phyloP scores from a whole-genome alignment of 2,329 filamentous ascomycete species.

The Fonsecaea pedrosoi region DNA sequence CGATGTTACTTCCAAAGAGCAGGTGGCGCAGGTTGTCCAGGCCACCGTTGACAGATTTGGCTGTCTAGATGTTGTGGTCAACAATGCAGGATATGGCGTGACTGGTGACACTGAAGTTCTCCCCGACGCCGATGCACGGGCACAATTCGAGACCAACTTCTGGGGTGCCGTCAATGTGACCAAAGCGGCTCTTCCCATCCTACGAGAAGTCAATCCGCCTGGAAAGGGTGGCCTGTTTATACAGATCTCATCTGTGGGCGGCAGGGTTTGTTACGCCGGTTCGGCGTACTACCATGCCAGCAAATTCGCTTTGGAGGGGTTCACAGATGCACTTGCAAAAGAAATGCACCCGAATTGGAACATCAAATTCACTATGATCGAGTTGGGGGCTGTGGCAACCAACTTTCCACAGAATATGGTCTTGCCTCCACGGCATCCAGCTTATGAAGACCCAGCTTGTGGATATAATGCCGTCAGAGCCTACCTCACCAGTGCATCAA shows the following conservation, averaged over 20 bases:
- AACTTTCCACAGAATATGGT: conserved; percentile 15
- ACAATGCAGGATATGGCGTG: conserved; percentile 37
- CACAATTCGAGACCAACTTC: conserved; percentile 60
- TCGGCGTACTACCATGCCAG: conserved; percentile 45
- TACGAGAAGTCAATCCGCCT: conserved; percentile 38
- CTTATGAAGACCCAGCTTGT: conserved; percentile 18
- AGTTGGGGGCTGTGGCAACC: conserved; percentile 13
- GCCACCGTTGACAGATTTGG: conserved; percentile 44
- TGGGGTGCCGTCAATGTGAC: conserved; percentile 63
- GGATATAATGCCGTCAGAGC: conserved; percentile 16
- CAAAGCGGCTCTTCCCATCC: conserved; percentile 34
- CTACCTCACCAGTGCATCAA: conserved; percentile 5
- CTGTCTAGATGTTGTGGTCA: conserved; percentile 38
- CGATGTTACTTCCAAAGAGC: conserved; percentile 51
- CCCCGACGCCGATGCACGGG: conserved; percentile 17
- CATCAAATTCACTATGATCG: conserved; percentile 17
- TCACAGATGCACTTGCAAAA: conserved; percentile 73
- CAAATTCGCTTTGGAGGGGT: conserved; percentile 77
- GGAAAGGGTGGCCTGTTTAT: conserved; percentile 24
- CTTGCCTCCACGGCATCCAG: conserved; percentile 9
- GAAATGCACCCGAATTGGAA: conserved; percentile 67
- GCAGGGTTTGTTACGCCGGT: conserved; percentile 14
- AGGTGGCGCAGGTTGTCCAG: conserved; percentile 46
- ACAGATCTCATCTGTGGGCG: conserved; percentile 20
- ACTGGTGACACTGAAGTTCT: conserved; percentile 18